These are phyloP conservation scores for Venturiaceae sp. DNA, from an alignment of 2,329 filamentous ascomycete genomes.

Conservation along the genomic window DNA sequence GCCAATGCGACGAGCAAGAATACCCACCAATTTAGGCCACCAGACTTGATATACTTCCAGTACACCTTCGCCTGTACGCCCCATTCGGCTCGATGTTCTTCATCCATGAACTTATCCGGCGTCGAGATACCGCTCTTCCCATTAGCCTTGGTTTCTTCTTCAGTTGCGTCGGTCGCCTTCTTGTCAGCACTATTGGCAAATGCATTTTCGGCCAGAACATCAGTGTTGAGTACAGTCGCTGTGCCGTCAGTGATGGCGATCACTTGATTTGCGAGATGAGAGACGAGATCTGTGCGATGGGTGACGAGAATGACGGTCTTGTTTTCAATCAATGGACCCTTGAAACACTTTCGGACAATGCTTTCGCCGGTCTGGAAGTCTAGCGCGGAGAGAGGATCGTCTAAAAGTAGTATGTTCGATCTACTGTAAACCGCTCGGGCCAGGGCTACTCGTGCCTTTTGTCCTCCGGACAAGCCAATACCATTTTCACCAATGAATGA, in stretches of 20 bases:
- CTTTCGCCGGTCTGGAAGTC: conserved; percentile 56
- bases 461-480: conserved; percentile 50
- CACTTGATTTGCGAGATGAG: conserved; percentile 62
- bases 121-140: background rate
- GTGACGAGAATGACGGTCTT: conserved; percentile 52
- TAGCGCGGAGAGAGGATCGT: conserved; percentile 50
- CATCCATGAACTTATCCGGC: conserved; percentile 59
- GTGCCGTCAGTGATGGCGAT: conserved; percentile 51
- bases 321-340: conserved; percentile 42
- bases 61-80: conserved; percentile 69
- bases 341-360: conserved; percentile 48
- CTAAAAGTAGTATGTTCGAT: conserved; percentile 44
- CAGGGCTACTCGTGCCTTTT: conserved; percentile 51
- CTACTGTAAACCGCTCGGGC: conserved; percentile 50
- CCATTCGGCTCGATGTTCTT: conserved; percentile 64
- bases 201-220: background rate
- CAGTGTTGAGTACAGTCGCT: background rate
- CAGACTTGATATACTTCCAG: conserved; percentile 77
- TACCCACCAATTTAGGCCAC: conserved; percentile 64
- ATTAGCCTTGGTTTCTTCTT: background rate
- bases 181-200: conserved; percentile 8
- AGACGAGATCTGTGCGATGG: conserved; percentile 61
- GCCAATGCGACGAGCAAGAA: conserved; percentile 53
- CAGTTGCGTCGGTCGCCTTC: conserved; percentile 12
- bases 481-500: conserved; percentile 54